A percentile compares a stretch with the other conserved stretches of the same genome.
These are phyloP conservation scores for Fusarium scirpi DNA, from an alignment of 2,329 filamentous ascomycete genomes.

Conservation along the genomic window DNA sequence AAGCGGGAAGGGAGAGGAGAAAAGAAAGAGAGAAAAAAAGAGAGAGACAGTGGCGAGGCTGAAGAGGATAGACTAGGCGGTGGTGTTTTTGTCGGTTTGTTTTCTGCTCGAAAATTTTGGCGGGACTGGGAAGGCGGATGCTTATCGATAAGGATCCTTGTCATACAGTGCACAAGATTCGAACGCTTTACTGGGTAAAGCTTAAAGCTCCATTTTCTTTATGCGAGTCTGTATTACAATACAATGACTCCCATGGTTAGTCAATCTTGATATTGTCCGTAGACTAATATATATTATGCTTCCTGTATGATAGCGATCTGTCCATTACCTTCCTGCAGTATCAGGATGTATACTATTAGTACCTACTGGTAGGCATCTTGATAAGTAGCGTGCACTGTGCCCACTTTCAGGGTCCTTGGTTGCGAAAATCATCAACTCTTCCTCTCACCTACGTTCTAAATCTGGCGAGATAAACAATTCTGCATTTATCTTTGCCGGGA, in stretches of 20 bases:
- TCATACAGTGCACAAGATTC: slow-evolving; percentile 26
- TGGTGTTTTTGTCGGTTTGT: slow-evolving; percentile 35
- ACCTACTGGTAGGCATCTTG: neutral
- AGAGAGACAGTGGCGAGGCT: slow-evolving; percentile 40
- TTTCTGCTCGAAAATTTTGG: slow-evolving; percentile 49
- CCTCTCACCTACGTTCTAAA: neutral
- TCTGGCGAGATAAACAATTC: neutral
- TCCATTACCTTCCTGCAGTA: neutral
- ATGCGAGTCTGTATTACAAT: neutral
- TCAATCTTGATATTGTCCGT: too few species aligned
- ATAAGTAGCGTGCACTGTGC: slow-evolving; percentile 34
- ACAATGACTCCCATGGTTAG: neutral
- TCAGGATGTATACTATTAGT: neutral
- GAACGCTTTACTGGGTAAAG: neutral
- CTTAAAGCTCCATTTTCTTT: neutral
- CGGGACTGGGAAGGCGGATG: slow-evolving; percentile 35
- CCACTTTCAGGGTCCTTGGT: slow-evolving; percentile 36
- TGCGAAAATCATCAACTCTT: slow-evolving; percentile 16
- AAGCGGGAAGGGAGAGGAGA: neutral
- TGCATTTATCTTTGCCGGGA: neutral
- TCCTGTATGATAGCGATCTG: neutral
- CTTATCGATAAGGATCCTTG: slow-evolving; percentile 52
- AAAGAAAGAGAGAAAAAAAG: slow-evolving; percentile 15
- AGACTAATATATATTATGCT: neutral
- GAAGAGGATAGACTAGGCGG: slow-evolving; percentile 26